Evolutionary conservation across 306 rosid species (phyloP).

Genomic region (Gleditsia sinensis): DNA sequence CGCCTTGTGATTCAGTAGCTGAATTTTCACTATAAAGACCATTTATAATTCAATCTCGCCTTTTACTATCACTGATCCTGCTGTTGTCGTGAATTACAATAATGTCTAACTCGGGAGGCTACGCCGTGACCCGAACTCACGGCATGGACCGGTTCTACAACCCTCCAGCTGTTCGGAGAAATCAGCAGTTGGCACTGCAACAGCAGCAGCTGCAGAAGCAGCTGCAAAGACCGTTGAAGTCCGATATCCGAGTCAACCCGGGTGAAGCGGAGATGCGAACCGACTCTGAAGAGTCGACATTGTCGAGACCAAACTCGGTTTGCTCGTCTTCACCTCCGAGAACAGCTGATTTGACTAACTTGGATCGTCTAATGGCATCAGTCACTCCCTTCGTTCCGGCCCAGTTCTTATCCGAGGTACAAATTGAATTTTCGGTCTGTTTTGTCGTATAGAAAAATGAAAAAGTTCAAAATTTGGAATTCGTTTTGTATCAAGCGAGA

Average conservation of each 20-base stretch:
- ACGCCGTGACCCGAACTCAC: slow-evolving; percentile 10
- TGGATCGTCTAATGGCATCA: slow-evolving; percentile 35
- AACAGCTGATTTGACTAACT: slow-evolving; percentile 9
- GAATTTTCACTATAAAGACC: neutral
- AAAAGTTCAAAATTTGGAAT: neutral
- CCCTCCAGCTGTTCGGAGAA: slow-evolving; percentile 21
- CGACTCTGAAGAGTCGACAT: slow-evolving; percentile 32
- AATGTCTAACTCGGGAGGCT: slow-evolving; percentile 47
- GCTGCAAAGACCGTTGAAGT: slow-evolving; percentile 17
- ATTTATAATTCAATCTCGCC: neutral
- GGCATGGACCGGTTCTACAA: slow-evolving; percentile 34
- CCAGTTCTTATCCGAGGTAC: slow-evolving; percentile 24
- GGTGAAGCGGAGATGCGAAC: neutral
- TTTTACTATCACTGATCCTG: slow-evolving; percentile 8
- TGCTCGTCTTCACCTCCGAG: slow-evolving; percentile 35
- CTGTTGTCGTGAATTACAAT: neutral
- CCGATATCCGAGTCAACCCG: slow-evolving; percentile 22
- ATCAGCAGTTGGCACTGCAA: slow-evolving; percentile 15
- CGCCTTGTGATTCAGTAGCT: neutral
- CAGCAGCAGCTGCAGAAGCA: neutral
- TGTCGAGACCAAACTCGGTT: slow-evolving; percentile 33
- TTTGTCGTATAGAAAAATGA: neutral
- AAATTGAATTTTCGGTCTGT: neutral
- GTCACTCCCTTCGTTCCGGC: slow-evolving; percentile 31
- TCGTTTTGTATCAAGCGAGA: neutral